These are phyloP conservation scores for Aspergillus sp. DNA, from an alignment of 2,329 filamentous ascomycete genomes.

Conservation along the genomic window DNA sequence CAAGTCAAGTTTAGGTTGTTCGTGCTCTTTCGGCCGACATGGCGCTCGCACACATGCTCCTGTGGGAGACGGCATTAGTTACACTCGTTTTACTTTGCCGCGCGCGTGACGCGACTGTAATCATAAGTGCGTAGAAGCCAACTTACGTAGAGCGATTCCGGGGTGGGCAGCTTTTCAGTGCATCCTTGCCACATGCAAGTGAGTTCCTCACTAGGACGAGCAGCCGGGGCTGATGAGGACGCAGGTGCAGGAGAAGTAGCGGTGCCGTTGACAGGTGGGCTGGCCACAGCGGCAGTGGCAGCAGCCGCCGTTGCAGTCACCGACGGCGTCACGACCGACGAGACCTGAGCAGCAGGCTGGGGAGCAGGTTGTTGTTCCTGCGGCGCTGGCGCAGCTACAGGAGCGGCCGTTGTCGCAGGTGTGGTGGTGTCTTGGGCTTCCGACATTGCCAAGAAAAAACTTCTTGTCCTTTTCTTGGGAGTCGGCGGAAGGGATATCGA, in stretches of 20 bases:
- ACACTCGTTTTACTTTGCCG: background rate
- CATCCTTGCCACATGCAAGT: constrained; percentile 67
- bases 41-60: constrained; percentile 98
- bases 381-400: constrained; percentile 29
- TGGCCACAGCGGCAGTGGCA: constrained; percentile 43
- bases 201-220: constrained; percentile 43
- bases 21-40: constrained; percentile 98
- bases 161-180: constrained; percentile 61
- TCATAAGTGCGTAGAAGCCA: background rate
- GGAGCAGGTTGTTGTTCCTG: constrained; percentile 32
- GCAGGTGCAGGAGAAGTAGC: constrained; percentile 15
- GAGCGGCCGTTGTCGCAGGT: constrained; percentile 30
- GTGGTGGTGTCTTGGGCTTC: constrained; percentile 41
- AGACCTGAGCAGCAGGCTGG: constrained; percentile 29
- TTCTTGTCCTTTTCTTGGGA: constrained; percentile 37
- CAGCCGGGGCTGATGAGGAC: constrained; percentile 7
- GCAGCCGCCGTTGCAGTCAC: constrained; percentile 41
- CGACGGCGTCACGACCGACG: constrained; percentile 34
- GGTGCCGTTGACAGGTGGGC: constrained; percentile 35
- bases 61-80: constrained; percentile 42
- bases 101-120: constrained; percentile 1
- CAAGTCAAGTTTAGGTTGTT: constrained; percentile 98
- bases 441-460: constrained; percentile 47
- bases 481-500: constrained; percentile 33
- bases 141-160: constrained; percentile 67